These are phyloP conservation scores for Penicillium crystallinum DNA, from an alignment of 495 filamentous ascomycete species.

Conservation along the genomic window DNA sequence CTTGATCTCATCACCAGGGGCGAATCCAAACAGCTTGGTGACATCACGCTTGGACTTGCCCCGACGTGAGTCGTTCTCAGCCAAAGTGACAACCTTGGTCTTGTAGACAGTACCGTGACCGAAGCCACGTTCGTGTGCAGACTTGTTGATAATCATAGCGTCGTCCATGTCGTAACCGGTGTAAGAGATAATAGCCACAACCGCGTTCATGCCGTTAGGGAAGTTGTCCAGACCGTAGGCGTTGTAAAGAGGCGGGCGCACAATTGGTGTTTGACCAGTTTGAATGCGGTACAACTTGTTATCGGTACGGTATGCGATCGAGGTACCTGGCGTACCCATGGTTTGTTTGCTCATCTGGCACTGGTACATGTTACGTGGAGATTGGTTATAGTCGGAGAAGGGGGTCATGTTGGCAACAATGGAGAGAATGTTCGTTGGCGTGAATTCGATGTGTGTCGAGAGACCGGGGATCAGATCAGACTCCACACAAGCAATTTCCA, in stretches of 20 bases:
- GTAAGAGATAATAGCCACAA: constrained; percentile 97
- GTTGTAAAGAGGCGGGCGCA: constrained; percentile 86
- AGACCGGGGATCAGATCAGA: constrained; percentile 78
- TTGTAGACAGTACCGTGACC: constrained; percentile 96
- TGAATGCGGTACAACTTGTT: constrained; percentile 96
- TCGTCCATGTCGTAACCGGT: constrained; percentile 99
- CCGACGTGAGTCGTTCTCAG: constrained; percentile 60
- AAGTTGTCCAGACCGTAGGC: constrained; percentile 97
- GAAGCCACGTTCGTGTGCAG: constrained; percentile 94
- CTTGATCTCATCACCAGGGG: constrained; percentile 61
- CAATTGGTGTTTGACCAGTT: constrained; percentile 92
- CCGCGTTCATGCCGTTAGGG: constrained; percentile 93
- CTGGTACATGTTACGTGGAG: constrained; percentile 98
- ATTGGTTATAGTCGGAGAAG: constrained; percentile 98
- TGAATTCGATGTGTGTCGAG: constrained; percentile 89
- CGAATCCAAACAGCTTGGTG: constrained; percentile 79
- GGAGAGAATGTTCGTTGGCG: constrained; percentile 94
- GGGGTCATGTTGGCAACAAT: constrained; percentile 98
- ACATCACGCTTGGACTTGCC: constrained; percentile 51
- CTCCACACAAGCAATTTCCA: constrained; percentile 89
- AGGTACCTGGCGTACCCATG: constrained; percentile 93
- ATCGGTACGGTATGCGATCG: constrained; percentile 82
- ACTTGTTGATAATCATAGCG: constrained; percentile 99
- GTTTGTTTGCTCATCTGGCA: constrained; percentile 99
- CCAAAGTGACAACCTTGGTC: constrained; percentile 80